These are phyloP conservation scores for Aspergillus bombycis DNA, from an alignment of 2,329 filamentous ascomycete species.

Conservation along the genomic window DNA sequence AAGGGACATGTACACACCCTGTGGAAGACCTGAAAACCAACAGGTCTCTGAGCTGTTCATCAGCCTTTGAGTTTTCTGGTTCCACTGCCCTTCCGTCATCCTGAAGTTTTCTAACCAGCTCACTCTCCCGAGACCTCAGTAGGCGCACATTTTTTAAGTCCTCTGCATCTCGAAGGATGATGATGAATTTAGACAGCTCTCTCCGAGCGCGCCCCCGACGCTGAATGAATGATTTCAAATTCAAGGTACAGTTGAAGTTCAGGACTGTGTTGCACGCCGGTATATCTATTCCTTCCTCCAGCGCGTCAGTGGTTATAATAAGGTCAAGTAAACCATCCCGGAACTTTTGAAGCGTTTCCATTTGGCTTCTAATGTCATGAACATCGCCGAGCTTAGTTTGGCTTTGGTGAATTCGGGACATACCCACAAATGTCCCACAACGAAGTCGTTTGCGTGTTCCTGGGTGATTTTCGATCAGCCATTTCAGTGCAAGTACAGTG, in stretches of 20 bases:
- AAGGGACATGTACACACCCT: not conserved
- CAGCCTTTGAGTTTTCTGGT: not conserved
- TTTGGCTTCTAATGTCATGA: not conserved
- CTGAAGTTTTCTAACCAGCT: not conserved
- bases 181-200: not conserved
- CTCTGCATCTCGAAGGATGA: not conserved
- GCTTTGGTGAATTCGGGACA: not conserved
- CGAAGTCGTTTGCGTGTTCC: not conserved
- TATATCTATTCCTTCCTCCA: conserved; percentile 12
- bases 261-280: conserved; percentile 7
- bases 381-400: not conserved
- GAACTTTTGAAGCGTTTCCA: conserved; percentile 7
- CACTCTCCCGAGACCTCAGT: not conserved
- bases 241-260: not conserved
- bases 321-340: not conserved
- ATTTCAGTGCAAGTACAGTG: conserved; percentile 5
- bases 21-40: not conserved
- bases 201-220: conserved; percentile 3
- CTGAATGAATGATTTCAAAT: conserved; percentile 11
- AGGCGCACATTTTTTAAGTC: not conserved
- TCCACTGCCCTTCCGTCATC: conserved; percentile 1
- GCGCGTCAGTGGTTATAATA: conserved; percentile 5
- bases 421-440: conserved; percentile 9
- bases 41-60: not conserved
- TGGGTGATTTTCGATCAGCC: conserved; percentile 1